Conservation (phyloP, 2,329 filamentous ascomycete species). For the Calonectria hongkongensis region DNA sequence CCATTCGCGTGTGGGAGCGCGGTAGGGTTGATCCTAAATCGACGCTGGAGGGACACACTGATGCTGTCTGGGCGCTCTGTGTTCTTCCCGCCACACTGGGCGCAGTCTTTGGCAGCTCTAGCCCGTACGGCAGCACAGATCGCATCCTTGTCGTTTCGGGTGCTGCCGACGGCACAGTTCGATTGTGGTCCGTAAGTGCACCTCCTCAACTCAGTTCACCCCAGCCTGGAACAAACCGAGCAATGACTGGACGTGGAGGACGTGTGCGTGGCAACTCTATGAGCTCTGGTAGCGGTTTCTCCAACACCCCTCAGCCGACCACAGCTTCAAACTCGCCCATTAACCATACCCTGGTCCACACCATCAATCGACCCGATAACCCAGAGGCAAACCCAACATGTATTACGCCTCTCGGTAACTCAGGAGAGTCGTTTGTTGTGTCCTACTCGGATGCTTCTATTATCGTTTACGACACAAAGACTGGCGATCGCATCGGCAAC, state of each 20-base stretch:
- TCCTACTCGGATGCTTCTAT: conserved; percentile 94
- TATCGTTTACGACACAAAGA: conserved; percentile 92
- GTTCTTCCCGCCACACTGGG: conserved; percentile 90
- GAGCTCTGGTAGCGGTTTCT: conserved; percentile 94
- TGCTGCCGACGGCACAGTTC: conserved; percentile 91
- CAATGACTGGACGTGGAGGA: conserved; percentile 76
- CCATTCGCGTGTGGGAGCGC: conserved; percentile 95
- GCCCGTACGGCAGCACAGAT: conserved; percentile 86
- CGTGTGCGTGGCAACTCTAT: conserved; percentile 93
- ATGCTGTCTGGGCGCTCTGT: conserved; percentile 96
- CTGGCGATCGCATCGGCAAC: conserved; percentile 90
- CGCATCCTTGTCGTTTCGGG: conserved; percentile 93
- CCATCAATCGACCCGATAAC: conserved; percentile 82
- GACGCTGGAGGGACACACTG: conserved; percentile 93
- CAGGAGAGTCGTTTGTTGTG: conserved; percentile 93
- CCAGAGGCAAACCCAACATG: conserved; percentile 87
- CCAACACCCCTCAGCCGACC: conserved; percentile 91
- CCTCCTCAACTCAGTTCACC: conserved; percentile 91
- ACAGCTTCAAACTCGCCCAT: conserved; percentile 91
- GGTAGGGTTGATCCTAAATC: conserved; percentile 96
- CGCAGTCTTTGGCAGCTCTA: conserved; percentile 85
- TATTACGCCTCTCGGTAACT: conserved; percentile 89
- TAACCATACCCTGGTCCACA: conserved; percentile 90
- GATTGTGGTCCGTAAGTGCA: conserved; percentile 95
- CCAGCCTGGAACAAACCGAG: conserved; percentile 78